Percentiles rank a stretch among this genome's conserved stretches.
Evolutionary conservation across 1,139 yeast genomes (phyloP).

Genomic region (Saccharomyces hybrid): DNA sequence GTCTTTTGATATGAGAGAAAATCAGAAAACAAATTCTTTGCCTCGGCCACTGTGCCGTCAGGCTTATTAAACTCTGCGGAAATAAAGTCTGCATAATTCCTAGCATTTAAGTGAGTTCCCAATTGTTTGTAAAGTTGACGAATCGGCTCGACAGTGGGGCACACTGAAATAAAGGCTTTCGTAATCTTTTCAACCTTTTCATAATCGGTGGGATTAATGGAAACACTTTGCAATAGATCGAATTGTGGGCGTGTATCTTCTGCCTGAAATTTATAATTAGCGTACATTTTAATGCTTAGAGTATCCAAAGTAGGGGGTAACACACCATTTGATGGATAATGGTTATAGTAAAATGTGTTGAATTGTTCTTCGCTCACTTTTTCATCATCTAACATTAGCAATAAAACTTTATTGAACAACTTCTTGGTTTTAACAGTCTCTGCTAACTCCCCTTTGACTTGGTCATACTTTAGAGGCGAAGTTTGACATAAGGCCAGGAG

Average conservation of each 20-base stretch:
- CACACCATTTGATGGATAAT: constrained; percentile 7
- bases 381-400: constrained; percentile 12
- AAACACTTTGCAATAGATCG: constrained; percentile 17
- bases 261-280: constrained; percentile 14
- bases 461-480: constrained; percentile 8
- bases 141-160: constrained; percentile 18
- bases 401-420: constrained; percentile 19
- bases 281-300: constrained; percentile 21
- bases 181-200: constrained; percentile 14
- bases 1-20: constrained; percentile 9
- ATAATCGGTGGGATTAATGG: constrained; percentile 12
- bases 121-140: constrained; percentile 18
- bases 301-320: constrained; percentile 17
- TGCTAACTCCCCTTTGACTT: constrained; percentile 13
- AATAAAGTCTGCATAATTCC: constrained; percentile 18
- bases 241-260: constrained; percentile 9
- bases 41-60: constrained; percentile 16
- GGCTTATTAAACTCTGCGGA: constrained; percentile 20
- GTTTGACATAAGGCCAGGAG: constrained; percentile 12
- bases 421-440: constrained; percentile 2
- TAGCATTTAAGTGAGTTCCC: constrained; percentile 9
- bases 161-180: constrained; percentile 17
- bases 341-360: constrained; percentile 11
- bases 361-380: constrained; percentile 9
- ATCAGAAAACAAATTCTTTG: constrained; percentile 23